Conservation (phyloP, 2,329 filamentous ascomycete genomes). For the Phyllosticta paracitricarpa region DNA sequence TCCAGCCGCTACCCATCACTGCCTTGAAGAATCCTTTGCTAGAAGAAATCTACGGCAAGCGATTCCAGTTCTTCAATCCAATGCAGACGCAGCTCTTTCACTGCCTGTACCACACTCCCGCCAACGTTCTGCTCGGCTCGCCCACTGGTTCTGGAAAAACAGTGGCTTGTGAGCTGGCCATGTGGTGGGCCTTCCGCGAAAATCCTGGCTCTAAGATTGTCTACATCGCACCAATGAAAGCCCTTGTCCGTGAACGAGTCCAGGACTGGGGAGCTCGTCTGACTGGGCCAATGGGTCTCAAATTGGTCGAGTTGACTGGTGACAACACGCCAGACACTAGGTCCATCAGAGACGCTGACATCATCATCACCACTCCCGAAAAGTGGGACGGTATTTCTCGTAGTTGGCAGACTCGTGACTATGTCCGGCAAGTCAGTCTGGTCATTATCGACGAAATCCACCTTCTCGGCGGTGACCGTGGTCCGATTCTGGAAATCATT, state of each 20-base stretch:
- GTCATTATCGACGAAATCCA: slow-evolving; percentile 99
- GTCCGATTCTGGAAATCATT: slow-evolving; percentile 96
- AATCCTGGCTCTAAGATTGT: slow-evolving; percentile 93
- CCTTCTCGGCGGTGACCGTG: slow-evolving; percentile 88
- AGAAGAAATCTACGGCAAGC: slow-evolving; percentile 77
- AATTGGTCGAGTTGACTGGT: slow-evolving; percentile 88
- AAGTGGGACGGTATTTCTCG: slow-evolving; percentile 99
- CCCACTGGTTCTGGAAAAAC: slow-evolving; percentile 98
- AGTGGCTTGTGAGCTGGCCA: slow-evolving; percentile 86
- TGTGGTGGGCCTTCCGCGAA: slow-evolving; percentile 99
- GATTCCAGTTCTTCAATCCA: slow-evolving; percentile 95
- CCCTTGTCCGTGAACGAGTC: slow-evolving; percentile 88
- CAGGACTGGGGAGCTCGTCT: slow-evolving; percentile 86
- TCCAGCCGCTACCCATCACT: slow-evolving; percentile 79
- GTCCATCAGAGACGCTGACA: slow-evolving; percentile 89
- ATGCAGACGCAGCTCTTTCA: slow-evolving; percentile 99
- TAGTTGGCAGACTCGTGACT: slow-evolving; percentile 96
- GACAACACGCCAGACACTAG: slow-evolving; percentile 97
- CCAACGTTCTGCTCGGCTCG: slow-evolving; percentile 88
- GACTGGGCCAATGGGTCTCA: slow-evolving; percentile 72
- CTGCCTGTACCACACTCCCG: slow-evolving; percentile 81
- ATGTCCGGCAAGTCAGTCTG: slow-evolving; percentile 86
- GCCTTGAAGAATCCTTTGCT: slow-evolving; percentile 79
- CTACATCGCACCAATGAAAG: slow-evolving; percentile 99
- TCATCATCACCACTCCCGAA: slow-evolving; percentile 98